Evolutionary conservation across 225 moss, liverwort and hornwort species (phyloP), one percentile per base, ranked within the genome.

Genomic region (Climacium dendroides): DNA sequence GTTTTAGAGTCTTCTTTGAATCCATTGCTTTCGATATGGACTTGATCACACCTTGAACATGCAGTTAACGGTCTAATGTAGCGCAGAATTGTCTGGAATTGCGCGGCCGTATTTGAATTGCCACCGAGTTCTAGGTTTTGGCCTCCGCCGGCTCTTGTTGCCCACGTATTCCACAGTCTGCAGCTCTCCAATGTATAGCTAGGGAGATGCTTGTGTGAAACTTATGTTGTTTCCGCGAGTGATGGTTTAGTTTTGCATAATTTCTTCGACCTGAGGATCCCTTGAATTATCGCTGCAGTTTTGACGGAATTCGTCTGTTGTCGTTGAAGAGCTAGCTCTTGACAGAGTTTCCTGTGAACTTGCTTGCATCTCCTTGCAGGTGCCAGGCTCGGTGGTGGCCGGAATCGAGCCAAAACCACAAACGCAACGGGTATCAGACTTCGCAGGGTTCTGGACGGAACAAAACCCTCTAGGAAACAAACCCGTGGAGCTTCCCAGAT

Each of bases 381-480:
- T 82, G 35, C 78, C 66, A 45, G 77, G 73, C 30, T 52, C 86
- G 47, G 83, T 83, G 74, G 74, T 79, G 61, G 82, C 61, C 25
- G 87, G 81, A 90, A 85, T 63, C 25, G 83, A 90, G 19, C 37
- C 74, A 45, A 86, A 88, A 55, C 65, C 62, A 60, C 88, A 90
- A 69, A 47, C 87, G 45, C 89, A 87, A 25, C 92, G 84, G 55
- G 84, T 77, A 50, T 83, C 90, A 29, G 90, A 89, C 47, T 89
- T 92, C 69, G 76, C 92, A 55, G 87, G 89, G 87, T 87, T 91
- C 87, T 92, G 92, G 90, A 82, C 78, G 87, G 88, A 78, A 23
- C 86, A 83, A 45, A 89, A 58, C 48, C 55, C 79, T 35, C 61
- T 77, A n/a, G 89, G 67, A 65, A 90, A 89, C 82, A 92, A 89